Evolutionary conservation across 2,329 filamentous ascomycete genomes (phyloP), one percentile per base, ranked within the genome.

Genomic region (Pezizomycotina sp.): DNA sequence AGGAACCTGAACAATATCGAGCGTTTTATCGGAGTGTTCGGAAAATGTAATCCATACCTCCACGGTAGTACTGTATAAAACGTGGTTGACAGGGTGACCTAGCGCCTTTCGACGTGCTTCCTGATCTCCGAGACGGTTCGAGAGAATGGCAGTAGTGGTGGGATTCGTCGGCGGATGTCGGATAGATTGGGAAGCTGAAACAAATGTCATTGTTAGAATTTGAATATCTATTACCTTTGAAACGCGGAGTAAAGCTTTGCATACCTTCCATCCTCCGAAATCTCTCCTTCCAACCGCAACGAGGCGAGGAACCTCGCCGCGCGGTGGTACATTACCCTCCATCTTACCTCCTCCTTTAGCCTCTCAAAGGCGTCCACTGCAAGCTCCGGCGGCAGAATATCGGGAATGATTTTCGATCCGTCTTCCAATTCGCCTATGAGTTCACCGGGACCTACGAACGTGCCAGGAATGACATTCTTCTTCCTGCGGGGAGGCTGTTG

Each of bases 1-100:
- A 84, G 15, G 79, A 4, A 66, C 73, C 16, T 68, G 71, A 8
- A 72, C 74, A 38, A 98, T 89, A 55, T 98, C 89, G 15, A 98
- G 63, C 0, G 86, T 92, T 60, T 98, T 98, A 56, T 98, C 89
- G 24, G 82, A 91, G 53, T 98, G 89, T 54, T 98, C 89, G 1
- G 81, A 89, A n/a, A 45, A 98, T 98, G 54, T 82, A 82, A 58
- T 98, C 89, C 30, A 71, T 72, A 2, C 86, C 81, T 48, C 69
- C 68, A n/a, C 89, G 79, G 53, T 98, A 98, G 39, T 83, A 69
- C 53, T 98, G 89, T 28, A 98, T 91, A 98, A 61, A 1, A 75
- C 84, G 54, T 98, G 89, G 52, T 98, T 98, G 26, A 98, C 59
- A 1, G 69, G 61, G 51, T 95, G 89, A 0, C 79, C 77, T 1